Evolutionary conservation across 805 yeast species (phyloP).

Genomic region (Isabelozyma heimii): DNA sequence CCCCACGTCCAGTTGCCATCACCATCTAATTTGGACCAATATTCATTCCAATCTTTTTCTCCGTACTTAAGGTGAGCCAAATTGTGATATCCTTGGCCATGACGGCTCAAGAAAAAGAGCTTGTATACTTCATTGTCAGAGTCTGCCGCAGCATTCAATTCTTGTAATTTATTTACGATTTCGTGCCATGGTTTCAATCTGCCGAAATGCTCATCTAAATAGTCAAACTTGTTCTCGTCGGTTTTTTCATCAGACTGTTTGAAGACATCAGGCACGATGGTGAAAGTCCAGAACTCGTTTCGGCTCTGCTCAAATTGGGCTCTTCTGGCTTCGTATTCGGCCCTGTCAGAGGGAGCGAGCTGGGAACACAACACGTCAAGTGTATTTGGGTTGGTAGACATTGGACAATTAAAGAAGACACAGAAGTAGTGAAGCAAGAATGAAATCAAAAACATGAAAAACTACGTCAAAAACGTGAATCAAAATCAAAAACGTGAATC

Average conservation of each 20-base stretch:
- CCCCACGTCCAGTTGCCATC: slow-evolving; percentile 51
- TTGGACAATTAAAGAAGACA: neutral
- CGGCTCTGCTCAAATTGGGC: slow-evolving; percentile 5
- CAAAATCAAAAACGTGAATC: too few species aligned
- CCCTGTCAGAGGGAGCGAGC: slow-evolving; percentile 15
- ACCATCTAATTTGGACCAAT: slow-evolving; percentile 43
- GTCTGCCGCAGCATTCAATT: slow-evolving; percentile 29
- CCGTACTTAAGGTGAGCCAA: slow-evolving; percentile 46
- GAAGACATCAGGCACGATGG: slow-evolving; percentile 41
- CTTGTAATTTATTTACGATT: slow-evolving; percentile 22
- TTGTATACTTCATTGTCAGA: slow-evolving; percentile 35
- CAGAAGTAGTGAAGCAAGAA: neutral
- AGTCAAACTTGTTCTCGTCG: slow-evolving; percentile 41
- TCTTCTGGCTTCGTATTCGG: slow-evolving; percentile 10
- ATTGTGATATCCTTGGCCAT: slow-evolving; percentile 56
- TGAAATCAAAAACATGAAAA: neutral
- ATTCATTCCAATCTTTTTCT: slow-evolving; percentile 41
- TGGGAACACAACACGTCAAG: slow-evolving; percentile 32
- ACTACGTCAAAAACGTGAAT: too few species aligned
- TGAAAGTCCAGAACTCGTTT: slow-evolving; percentile 31
- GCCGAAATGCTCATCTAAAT: slow-evolving; percentile 45
- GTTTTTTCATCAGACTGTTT: slow-evolving; percentile 42
- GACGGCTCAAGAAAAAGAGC: slow-evolving; percentile 47
- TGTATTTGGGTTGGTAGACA: slow-evolving; percentile 11
- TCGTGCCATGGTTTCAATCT: slow-evolving; percentile 33